phyloP scores from a whole-genome alignment of 2,329 filamentous ascomycete species.

The Aspergillus ustus region DNA sequence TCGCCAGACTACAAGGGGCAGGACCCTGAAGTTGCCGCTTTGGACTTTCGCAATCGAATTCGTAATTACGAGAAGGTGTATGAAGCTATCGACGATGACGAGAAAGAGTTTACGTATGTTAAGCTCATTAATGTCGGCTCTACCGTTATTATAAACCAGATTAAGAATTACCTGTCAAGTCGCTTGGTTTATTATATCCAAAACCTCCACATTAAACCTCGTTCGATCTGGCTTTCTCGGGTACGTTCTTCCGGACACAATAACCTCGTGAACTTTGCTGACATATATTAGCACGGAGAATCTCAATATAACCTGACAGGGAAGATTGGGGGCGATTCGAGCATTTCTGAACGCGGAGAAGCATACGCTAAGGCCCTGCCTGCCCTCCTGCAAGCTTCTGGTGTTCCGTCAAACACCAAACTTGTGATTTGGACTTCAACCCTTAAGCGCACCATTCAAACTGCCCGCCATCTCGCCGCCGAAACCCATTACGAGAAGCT shows the following conservation, averaged over 20 bases:
- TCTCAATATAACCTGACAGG: conserved; percentile 89
- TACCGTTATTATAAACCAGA: conserved; percentile 96
- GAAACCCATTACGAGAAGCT: conserved; percentile 81
- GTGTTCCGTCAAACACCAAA: conserved; percentile 69
- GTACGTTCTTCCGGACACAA: conserved; percentile 57
- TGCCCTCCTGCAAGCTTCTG: conserved; percentile 82
- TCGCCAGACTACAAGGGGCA: conserved; percentile 94
- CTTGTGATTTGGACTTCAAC: conserved; percentile 78
- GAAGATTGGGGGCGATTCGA: conserved; percentile 89
- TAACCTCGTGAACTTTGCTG: conserved; percentile 11
- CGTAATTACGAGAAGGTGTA: conserved; percentile 98
- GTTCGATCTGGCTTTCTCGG: conserved; percentile 94
- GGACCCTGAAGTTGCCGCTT: conserved; percentile 87
- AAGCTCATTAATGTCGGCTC: conserved; percentile 97
- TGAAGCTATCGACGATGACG: conserved; percentile 87
- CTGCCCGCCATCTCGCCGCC: conserved; percentile 77
- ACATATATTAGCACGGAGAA: conserved; percentile 76
- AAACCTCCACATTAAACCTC: conserved; percentile 95
- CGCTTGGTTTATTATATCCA: conserved; percentile 97
- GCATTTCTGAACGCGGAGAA: conserved; percentile 83
- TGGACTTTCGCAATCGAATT: conserved; percentile 92
- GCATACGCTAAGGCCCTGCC: conserved; percentile 85
- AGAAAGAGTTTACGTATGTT: conserved; percentile 87
- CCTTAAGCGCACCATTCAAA: conserved; percentile 85
- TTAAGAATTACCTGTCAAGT: conserved; percentile 95